Percentiles rank a stretch among this genome's conserved stretches.
Conservation (phyloP, 1,139 yeast species). For the Meyerozyma carpophila region DNA sequence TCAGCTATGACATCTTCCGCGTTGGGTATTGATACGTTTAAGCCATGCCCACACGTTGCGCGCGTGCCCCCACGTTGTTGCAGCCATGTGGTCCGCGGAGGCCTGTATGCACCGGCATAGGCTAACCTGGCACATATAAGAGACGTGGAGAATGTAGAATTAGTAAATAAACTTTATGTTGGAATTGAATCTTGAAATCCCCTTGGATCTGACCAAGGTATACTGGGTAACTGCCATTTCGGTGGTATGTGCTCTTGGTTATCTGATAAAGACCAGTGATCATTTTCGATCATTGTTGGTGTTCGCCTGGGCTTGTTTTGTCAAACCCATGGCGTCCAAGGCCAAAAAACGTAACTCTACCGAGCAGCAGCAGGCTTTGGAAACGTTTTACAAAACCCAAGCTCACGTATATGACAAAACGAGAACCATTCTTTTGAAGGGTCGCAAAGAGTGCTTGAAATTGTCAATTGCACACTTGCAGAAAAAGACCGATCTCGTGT, state of each 20-base stretch:
- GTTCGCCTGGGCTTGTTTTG: conserved; percentile 55
- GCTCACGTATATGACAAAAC: conserved; percentile 73
- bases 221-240: conserved; percentile 1
- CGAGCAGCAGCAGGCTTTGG: conserved; percentile 64
- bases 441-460: conserved; percentile 61
- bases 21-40: neutral
- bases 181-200: neutral
- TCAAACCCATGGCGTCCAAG: conserved; percentile 57
- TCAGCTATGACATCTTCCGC: neutral
- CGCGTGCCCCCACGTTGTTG: conserved; percentile 1
- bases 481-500: conserved; percentile 45
- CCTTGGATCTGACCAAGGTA: conserved; percentile 2
- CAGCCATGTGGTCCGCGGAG: conserved; percentile 1
- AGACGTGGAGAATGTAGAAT: neutral
- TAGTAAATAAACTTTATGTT: neutral
- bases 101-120: neutral
- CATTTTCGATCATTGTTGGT: conserved; percentile 26
- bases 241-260: conserved; percentile 5
- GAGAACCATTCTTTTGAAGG: conserved; percentile 58
- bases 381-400: conserved; percentile 67
- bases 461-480: conserved; percentile 54
- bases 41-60: conserved; percentile 1
- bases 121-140: neutral
- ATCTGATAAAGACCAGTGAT: conserved; percentile 17
- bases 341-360: conserved; percentile 21